These are phyloP conservation scores for Tylopilus felleus DNA, from an alignment of 768 basidiomycete genomes.

Conservation along the genomic window DNA sequence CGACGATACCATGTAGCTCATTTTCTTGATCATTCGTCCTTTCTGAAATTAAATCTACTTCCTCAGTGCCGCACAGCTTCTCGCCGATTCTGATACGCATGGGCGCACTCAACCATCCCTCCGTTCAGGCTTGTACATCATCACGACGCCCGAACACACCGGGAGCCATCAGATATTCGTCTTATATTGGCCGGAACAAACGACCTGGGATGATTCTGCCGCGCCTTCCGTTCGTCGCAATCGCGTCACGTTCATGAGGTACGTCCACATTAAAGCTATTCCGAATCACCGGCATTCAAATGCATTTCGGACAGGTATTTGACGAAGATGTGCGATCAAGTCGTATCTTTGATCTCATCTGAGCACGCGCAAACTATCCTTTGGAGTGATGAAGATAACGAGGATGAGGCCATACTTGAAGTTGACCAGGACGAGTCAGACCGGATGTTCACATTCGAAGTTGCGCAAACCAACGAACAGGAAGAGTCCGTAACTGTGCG, in stretches of 20 bases:
- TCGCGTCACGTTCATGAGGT: constrained; percentile 63
- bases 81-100: constrained; percentile 7
- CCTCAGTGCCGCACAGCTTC: constrained; percentile 14
- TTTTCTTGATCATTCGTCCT: neutral
- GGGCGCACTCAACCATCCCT: constrained; percentile 9
- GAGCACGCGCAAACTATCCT: constrained; percentile 45
- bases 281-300: neutral
- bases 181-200: constrained; percentile 61
- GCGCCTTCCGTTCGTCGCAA: constrained; percentile 45
- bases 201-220: constrained; percentile 54
- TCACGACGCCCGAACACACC: constrained; percentile 3
- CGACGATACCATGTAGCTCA: constrained; percentile 39
- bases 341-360: constrained; percentile 47
- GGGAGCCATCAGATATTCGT: constrained; percentile 37
- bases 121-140: constrained; percentile 23
- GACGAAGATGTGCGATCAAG: constrained; percentile 56
- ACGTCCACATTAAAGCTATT: neutral
- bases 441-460: constrained; percentile 51
- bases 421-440: constrained; percentile 41
- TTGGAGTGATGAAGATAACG: constrained; percentile 38
- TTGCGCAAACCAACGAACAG: constrained; percentile 52
- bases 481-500: constrained; percentile 46
- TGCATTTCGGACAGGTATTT: constrained; percentile 43
- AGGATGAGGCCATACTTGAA: constrained; percentile 29
- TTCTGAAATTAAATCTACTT: neutral